Base-by-base conservation (phyloP, 441 rosid species). In the Hura crepitans region DNA sequence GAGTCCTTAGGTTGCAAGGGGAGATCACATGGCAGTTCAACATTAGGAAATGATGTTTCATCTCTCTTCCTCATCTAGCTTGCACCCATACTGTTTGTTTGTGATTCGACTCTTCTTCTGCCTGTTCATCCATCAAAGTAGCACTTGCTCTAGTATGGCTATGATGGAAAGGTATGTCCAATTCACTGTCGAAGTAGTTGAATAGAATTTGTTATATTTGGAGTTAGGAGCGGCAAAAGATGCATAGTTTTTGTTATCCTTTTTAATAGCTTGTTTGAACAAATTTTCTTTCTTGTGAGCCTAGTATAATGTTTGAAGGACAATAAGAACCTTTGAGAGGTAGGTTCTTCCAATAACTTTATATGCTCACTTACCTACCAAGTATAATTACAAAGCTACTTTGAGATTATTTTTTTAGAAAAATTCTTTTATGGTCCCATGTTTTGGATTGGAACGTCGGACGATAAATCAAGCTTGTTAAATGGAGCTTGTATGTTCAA, bases 141-240 rank as follows among this genome's bases (percentile, higher is more conserved):
- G 67, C 97, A 92, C 83, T 79, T 94, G 88, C 93, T 94, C 75
- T 94, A 97, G 99, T 94, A 94, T 79, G 97, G 97, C 10, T 94
- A 90, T 81, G 97, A 94, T 69, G 78, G 96, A 75, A 91, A 91
- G 97, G 98, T 91, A 87, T 56, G 82, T 18, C 39, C 33, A 45
- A 58, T 66, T 25, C 15, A 58, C 8, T 10, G 45, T 46, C 49
- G 25, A 17, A 25, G 2, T 49, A 6, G 4, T 57, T 12, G 28
- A 43, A 45, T 64, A 55, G 17, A 67, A 46, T 18, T 71, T 62
- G 47, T 35, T 59, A 28, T 13, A 9, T 10, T 57, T 69, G 51
- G 23, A 67, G 9, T 56, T 58, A 8, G 53, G 9, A 47, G 6
- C 53, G 45, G 47, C 27, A 7, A 51, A 70, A 14, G 46, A 13